Evolutionary conservation across 345 rosid species (phyloP).

Genomic region (Turnera subulata): DNA sequence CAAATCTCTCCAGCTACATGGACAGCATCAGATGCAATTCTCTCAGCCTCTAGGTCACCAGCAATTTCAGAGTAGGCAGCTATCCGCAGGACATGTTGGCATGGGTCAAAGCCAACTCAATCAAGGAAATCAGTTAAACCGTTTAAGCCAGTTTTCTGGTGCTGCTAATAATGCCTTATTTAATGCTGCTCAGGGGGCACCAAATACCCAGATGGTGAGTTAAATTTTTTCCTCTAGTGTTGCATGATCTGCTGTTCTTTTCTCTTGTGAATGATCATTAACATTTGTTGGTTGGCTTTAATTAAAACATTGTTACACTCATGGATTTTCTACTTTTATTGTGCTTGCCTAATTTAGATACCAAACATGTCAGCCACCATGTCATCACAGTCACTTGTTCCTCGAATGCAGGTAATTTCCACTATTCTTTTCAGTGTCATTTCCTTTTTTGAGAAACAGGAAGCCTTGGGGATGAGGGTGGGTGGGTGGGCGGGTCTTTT

Average conservation of each 20-base stretch:
- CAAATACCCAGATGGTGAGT: constrained; percentile 78
- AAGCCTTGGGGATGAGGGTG: too few species aligned
- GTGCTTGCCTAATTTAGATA: constrained; percentile 40
- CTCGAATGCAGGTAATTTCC: constrained; percentile 71
- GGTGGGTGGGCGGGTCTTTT: neutral
- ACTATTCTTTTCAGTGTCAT: constrained; percentile 1
- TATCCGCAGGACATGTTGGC: constrained; percentile 62
- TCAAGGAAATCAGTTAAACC: constrained; percentile 71
- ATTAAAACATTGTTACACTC: neutral
- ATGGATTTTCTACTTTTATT: constrained; percentile 1
- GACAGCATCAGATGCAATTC: constrained; percentile 89
- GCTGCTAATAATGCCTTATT: constrained; percentile 71
- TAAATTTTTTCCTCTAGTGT: constrained; percentile 8
- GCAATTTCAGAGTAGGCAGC: constrained; percentile 84
- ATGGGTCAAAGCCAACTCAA: constrained; percentile 85
- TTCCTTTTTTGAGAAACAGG: neutral
- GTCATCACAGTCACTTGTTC: constrained; percentile 59
- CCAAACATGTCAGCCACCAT: constrained; percentile 78
- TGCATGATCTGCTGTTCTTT: constrained; percentile 10
- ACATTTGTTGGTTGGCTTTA: too few species aligned
- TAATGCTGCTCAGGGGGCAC: constrained; percentile 83
- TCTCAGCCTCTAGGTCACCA: constrained; percentile 84
- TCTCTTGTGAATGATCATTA: neutral
- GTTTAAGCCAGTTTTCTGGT: constrained; percentile 72
- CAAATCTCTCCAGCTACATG: constrained; percentile 42